Evolutionary conservation across 345 rosid species (phyloP).

Genomic region (Euclidium syriacum): DNA sequence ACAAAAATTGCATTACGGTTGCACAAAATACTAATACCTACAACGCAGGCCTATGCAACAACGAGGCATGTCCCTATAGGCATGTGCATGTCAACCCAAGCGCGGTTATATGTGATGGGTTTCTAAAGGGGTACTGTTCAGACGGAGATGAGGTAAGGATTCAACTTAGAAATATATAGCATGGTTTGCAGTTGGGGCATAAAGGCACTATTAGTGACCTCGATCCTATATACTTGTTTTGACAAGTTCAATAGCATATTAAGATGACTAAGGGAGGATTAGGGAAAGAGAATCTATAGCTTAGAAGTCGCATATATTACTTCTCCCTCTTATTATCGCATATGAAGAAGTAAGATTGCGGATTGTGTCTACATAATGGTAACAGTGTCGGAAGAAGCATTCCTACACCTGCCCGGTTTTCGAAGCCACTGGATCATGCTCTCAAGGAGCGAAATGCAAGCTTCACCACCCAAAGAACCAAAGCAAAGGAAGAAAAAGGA

Average conservation of each 20-base stretch:
- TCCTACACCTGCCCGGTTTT: conserved; percentile 73
- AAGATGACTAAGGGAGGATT: not conserved
- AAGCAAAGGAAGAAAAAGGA: conserved; percentile 58
- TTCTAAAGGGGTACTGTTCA: conserved; percentile 87
- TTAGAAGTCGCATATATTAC: not conserved
- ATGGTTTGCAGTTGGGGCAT: not conserved
- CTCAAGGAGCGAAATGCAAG: conserved; percentile 81
- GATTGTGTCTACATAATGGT: conserved; percentile 34
- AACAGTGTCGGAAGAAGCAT: conserved; percentile 97
- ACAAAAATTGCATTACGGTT: not conserved
- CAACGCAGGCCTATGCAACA: conserved; percentile 81
- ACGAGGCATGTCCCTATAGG: conserved; percentile 71
- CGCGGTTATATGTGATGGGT: conserved; percentile 73
- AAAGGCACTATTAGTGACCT: not conserved
- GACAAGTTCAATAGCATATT: not conserved
- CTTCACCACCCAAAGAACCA: conserved; percentile 80
- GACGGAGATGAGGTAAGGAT: conserved; percentile 79
- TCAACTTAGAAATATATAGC: conserved; percentile 12
- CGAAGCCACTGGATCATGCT: conserved; percentile 73
- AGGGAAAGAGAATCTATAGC: conserved; percentile 4
- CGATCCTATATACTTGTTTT: not conserved
- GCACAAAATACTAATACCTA: conserved; percentile 7
- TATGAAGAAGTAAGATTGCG: conserved; percentile 26
- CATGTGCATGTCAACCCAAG: conserved; percentile 92
- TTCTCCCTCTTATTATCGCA: conserved; percentile 10